Percentiles rank a stretch among this genome's conserved stretches.
phyloP scores from a whole-genome alignment of 2,329 filamentous ascomycete genomes.

The Aspergillus transmontanensis region DNA sequence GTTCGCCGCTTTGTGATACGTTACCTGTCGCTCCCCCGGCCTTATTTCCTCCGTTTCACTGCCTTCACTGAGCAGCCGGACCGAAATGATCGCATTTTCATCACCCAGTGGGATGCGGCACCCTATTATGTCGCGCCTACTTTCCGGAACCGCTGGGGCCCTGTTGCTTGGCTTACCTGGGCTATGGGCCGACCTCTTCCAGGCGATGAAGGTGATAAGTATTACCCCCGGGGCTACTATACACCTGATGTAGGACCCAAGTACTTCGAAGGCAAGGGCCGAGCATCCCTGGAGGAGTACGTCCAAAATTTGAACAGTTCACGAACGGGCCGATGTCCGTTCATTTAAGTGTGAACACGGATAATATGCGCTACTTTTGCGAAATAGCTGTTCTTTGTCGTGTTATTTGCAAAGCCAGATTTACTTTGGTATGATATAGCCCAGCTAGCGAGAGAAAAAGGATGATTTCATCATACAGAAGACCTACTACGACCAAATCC shows the following conservation, averaged over 20 bases:
- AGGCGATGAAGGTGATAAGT: slow-evolving; percentile 50
- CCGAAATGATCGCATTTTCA: slow-evolving; percentile 56
- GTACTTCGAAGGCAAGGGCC: slow-evolving; percentile 55
- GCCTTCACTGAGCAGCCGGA: slow-evolving; percentile 53
- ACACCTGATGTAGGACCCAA: slow-evolving; percentile 64
- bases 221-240: slow-evolving; percentile 52
- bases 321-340: slow-evolving; percentile 54
- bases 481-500: neutral
- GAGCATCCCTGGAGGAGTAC: slow-evolving; percentile 26
- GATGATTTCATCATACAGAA: neutral
- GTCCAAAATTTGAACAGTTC: slow-evolving; percentile 50
- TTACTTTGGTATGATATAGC: neutral
- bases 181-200: slow-evolving; percentile 51
- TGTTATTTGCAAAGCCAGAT: neutral
- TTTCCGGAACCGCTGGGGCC: slow-evolving; percentile 65
- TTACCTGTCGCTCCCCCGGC: slow-evolving; percentile 63
- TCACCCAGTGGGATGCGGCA: slow-evolving; percentile 58
- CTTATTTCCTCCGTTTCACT: slow-evolving; percentile 39
- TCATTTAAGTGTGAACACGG: slow-evolving; percentile 26
- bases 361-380: neutral
- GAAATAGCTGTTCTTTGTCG: neutral
- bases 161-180: slow-evolving; percentile 54
- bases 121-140: slow-evolving; percentile 67
- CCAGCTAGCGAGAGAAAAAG: neutral
- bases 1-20: slow-evolving; percentile 60